These are phyloP conservation scores for Aethionema arabicum DNA, from an alignment of 345 rosid genomes.

Conservation along the genomic window DNA sequence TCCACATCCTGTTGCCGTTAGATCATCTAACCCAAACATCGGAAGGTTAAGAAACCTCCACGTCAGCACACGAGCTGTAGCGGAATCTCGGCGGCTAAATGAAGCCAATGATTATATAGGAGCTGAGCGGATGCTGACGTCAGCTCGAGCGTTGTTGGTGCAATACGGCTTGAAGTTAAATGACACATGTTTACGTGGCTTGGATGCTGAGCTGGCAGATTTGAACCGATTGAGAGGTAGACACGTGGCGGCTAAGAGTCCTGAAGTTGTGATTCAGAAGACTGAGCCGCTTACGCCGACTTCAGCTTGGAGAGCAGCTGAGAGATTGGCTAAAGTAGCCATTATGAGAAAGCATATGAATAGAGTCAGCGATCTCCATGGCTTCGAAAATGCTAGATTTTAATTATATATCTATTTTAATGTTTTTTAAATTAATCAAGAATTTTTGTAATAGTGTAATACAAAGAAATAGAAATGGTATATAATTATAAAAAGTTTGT, in stretches of 20 bases:
- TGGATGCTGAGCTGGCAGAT: conserved; percentile 70
- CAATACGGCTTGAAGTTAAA: conserved; percentile 42
- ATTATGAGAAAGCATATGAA: conserved; percentile 90
- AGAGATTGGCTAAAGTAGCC: conserved; percentile 90
- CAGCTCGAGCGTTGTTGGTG: conserved; percentile 66
- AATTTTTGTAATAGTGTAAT: conserved; percentile 39
- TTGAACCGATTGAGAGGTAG: conserved; percentile 43
- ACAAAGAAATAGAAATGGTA: conserved; percentile 30
- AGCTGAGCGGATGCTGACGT: conserved; percentile 57
- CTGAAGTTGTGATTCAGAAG: conserved; percentile 42
- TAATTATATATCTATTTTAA: conserved; percentile 32
- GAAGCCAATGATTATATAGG: conserved; percentile 55
- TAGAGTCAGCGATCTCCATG: conserved; percentile 91
- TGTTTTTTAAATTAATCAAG: not conserved
- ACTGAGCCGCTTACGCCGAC: conserved; percentile 76
- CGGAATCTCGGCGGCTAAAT: conserved; percentile 65
- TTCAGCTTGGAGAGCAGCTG: conserved; percentile 95
- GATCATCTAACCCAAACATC: conserved; percentile 46
- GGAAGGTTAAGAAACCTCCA: conserved; percentile 65
- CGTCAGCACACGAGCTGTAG: conserved; percentile 70
- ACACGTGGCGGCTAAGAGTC: conserved; percentile 31
- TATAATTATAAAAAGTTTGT: conserved; percentile 5
- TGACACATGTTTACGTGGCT: conserved; percentile 50
- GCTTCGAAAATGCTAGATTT: conserved; percentile 95
- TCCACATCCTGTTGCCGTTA: conserved; percentile 54